Percentiles rank a stretch among this genome's conserved stretches.
These are phyloP conservation scores for Fusarium caatingaense DNA, from an alignment of 2,329 filamentous ascomycete genomes.

Conservation along the genomic window DNA sequence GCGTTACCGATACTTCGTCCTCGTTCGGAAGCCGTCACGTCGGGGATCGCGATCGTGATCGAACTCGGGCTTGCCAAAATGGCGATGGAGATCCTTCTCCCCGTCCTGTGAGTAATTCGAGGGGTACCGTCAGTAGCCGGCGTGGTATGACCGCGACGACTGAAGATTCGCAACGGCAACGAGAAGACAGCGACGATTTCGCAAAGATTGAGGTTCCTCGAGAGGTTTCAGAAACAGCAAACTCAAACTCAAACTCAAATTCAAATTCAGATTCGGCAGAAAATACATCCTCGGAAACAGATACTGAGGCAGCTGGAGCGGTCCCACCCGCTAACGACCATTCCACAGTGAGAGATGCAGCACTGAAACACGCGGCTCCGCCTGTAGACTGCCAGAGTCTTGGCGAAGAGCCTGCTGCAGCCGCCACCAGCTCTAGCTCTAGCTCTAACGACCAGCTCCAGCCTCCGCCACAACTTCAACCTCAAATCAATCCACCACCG, in stretches of 20 bases:
- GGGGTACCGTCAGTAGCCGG: constrained; percentile 36
- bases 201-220: constrained; percentile 17
- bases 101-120: constrained; percentile 40
- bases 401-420: constrained; percentile 38
- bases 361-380: constrained; percentile 40
- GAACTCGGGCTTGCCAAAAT: constrained; percentile 31
- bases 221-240: constrained; percentile 26
- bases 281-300: constrained; percentile 30
- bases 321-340: constrained; percentile 39
- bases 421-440: constrained; percentile 41
- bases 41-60: constrained; percentile 43
- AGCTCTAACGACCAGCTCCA: constrained; percentile 16
- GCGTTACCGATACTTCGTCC: constrained; percentile 36
- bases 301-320: constrained; percentile 21
- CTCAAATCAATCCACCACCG: constrained; percentile 32
- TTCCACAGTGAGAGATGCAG: constrained; percentile 26
- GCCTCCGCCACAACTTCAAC: constrained; percentile 39
- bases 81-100: constrained; percentile 32
- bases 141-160: constrained; percentile 33
- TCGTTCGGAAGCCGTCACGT: constrained; percentile 42
- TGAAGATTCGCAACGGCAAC: constrained; percentile 27
- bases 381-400: constrained; percentile 39
- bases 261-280: constrained; percentile 20
- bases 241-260: constrained; percentile 10
- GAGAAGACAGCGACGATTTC: constrained; percentile 22